Evolutionary conservation across 306 rosid genomes (phyloP), one percentile per base, ranked within the genome.

Genomic region (Vachellia collinsii): DNA sequence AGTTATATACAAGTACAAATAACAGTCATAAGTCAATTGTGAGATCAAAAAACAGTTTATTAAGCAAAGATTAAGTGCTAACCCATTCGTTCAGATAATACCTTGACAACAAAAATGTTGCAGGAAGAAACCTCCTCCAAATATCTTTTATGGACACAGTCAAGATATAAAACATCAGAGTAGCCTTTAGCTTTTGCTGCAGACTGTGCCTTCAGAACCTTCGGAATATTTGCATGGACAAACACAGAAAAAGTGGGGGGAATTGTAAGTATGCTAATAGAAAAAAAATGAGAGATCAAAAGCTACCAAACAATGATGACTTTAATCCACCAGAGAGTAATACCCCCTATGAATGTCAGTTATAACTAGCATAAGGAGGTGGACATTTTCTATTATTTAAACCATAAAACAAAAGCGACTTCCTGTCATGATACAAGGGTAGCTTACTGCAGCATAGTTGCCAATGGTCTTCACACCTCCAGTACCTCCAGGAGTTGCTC

Each of bases 391-490:
- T 71, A 17, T 53, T 51, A 16, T 51, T 51, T 12, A 76, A 68
- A 71, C 12, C 43, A 14, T 16, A 3, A 13, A 12, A 47, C 0
- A 66, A 56, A 81, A 62, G 51, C 4, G 5, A 25, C 39, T 29
- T 29, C 34, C 34, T 29, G 2, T 29, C 34, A 29, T 29, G 34
- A 29, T 66, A 78, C 12, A 58, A 48, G 59, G 76, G 48, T 42
- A 64, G 64, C 98, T 91, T 90, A 95, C 99, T 1, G 97, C 98
- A 12, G 99, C 99, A 88, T 95, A 95, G 87, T 95, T 95, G 50
- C 99, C 99, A 12, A 95, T 95, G 71, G 99, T 95, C 88, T 95
- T 95, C 79, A 95, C 99, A 66, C 98, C 94, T 85, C 99, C 99
- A 64, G 99, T 95, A 58, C 99, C 99, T 80, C 99, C 98, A 47